Conservation (phyloP, 176 grass and related monocot genomes). For the Zizania latifolia region DNA sequence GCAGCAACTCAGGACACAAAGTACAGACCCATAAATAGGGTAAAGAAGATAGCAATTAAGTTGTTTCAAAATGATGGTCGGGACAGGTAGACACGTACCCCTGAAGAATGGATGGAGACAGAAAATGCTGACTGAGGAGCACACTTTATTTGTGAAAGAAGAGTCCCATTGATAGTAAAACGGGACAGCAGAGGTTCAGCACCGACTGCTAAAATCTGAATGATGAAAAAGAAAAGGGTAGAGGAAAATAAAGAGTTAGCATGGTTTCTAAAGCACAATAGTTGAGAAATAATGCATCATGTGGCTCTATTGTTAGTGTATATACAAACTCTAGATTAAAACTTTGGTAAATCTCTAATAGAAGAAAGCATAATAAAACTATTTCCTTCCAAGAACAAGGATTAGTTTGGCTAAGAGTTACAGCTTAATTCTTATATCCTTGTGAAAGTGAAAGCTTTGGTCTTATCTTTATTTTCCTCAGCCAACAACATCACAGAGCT, state of each 20-base stretch:
- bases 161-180: slow-evolving; percentile 57
- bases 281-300: slow-evolving; percentile 7
- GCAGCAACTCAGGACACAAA: neutral
- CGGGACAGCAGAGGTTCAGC: slow-evolving; percentile 68
- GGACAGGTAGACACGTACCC: slow-evolving; percentile 43
- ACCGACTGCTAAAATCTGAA: slow-evolving; percentile 81
- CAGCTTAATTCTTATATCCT: slow-evolving; percentile 1
- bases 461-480: neutral
- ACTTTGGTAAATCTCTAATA: neutral
- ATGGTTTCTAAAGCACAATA: slow-evolving; percentile 8
- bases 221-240: neutral
- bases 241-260: neutral
- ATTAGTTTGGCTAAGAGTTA: neutral
- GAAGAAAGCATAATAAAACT: neutral
- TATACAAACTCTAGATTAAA: neutral
- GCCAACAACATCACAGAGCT: neutral
- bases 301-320: neutral
- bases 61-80: neutral
- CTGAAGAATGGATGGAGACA: slow-evolving; percentile 67
- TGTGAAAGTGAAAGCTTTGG: neutral
- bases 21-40: neutral
- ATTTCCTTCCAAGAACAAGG: neutral
- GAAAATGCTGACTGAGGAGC: slow-evolving; percentile 81
- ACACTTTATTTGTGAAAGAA: slow-evolving; percentile 91
- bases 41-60: neutral